phyloP scores from a whole-genome alignment of 305 asterid species.

The Fraxinus xanthoxyloides region DNA sequence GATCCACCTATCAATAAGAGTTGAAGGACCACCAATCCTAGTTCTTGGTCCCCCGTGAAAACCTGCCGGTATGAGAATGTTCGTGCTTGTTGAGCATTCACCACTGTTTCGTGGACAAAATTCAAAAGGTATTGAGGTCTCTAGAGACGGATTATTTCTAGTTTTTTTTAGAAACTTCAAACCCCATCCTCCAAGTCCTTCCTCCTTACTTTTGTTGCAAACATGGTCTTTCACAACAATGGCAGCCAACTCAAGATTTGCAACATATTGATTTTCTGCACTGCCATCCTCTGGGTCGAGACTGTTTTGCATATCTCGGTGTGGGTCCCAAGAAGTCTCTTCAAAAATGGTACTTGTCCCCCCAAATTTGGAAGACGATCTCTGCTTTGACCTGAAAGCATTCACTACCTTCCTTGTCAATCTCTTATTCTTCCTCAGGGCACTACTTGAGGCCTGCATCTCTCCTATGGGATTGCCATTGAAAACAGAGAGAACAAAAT shows the following conservation, averaged over 20 bases:
- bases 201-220: constrained; percentile 39
- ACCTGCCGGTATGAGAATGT: constrained; percentile 71
- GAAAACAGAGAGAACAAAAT: constrained; percentile 52
- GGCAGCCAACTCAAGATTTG: constrained; percentile 78
- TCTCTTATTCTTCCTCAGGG: constrained; percentile 42
- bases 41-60: constrained; percentile 87
- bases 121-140: constrained; percentile 27
- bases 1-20: constrained; percentile 72
- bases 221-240: constrained; percentile 56
- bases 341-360: constrained; percentile 45
- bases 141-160: constrained; percentile 20
- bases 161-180: constrained; percentile 73
- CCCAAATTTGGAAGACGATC: constrained; percentile 38
- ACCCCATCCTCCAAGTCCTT: constrained; percentile 81
- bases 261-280: constrained; percentile 30
- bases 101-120: constrained; percentile 30
- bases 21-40: constrained; percentile 67
- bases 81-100: constrained; percentile 62
- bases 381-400: constrained; percentile 48
- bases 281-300: constrained; percentile 24
- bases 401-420: constrained; percentile 55
- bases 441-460: constrained; percentile 33
- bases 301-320: constrained; percentile 30
- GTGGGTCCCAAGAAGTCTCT: constrained; percentile 44
- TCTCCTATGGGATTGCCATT: constrained; percentile 37